A percentile compares a stretch with the other conserved stretches of the same genome.
phyloP scores from a whole-genome alignment of 2,329 filamentous ascomycete species.

The Cryphonectria naterciae region DNA sequence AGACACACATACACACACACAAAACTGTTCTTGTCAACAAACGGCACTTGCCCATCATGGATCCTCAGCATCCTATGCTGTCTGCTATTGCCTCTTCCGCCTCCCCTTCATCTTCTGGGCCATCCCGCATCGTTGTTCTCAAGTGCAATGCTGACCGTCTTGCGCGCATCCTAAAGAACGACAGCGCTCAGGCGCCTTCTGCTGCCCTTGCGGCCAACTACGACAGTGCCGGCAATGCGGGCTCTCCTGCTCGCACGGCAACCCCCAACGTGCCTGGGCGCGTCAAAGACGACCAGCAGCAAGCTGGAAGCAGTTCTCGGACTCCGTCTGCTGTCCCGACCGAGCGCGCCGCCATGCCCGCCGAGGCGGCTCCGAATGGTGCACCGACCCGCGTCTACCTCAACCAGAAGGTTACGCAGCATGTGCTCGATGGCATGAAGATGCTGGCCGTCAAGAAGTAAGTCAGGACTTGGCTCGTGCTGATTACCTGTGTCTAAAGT shows the following conservation, averaged over 20 bases:
- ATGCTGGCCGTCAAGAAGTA: slow-evolving; percentile 71
- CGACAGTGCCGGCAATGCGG: slow-evolving; percentile 5
- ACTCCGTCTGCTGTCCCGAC: slow-evolving; percentile 59
- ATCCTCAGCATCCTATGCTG: background rate
- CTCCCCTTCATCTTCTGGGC: background rate
- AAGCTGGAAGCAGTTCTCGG: slow-evolving; percentile 47
- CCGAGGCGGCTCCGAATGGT: slow-evolving; percentile 65
- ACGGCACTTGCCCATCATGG: slow-evolving; percentile 4
- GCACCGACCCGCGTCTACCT: slow-evolving; percentile 72
- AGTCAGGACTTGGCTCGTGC: slow-evolving; percentile 39
- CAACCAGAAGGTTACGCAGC: slow-evolving; percentile 70
- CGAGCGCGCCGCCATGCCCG: slow-evolving; percentile 58
- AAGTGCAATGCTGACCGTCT: slow-evolving; percentile 8
- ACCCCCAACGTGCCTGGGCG: slow-evolving; percentile 23
- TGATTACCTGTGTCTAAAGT: background rate
- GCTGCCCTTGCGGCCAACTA: slow-evolving; percentile 1
- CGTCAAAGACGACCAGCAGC: slow-evolving; percentile 16
- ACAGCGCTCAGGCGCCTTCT: slow-evolving; percentile 4
- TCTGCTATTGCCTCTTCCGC: background rate
- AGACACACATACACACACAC: background rate
- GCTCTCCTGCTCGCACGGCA: slow-evolving; percentile 27
- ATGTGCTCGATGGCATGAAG: slow-evolving; percentile 76
- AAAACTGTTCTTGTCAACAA: background rate
- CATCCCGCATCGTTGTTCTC: slow-evolving; percentile 17
- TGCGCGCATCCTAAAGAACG: slow-evolving; percentile 13